Base-by-base conservation (phyloP, 2,329 filamentous ascomycete species). In the Botrytis paeoniae region DNA sequence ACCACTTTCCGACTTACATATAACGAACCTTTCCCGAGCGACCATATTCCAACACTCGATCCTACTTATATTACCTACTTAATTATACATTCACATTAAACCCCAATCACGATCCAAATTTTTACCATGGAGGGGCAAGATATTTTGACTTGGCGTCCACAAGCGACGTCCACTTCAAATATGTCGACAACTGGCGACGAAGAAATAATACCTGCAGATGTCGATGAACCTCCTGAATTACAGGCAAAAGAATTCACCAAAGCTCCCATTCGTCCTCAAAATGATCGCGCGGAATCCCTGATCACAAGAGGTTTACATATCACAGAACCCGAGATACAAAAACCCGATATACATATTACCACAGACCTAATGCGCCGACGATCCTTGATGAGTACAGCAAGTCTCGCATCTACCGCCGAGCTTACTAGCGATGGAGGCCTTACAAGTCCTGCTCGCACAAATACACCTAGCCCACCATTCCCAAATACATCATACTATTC, bases 381-480 rank as follows among this genome's bases (percentile, higher is more conserved):
- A 77, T 85, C 89, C 74, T 95, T 92, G 74, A 92, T 91, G 81
- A 97, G 93, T 85, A 95, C 91, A 80, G 85, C 90, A 77, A 97
- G 94, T 83, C 84, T 92, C 74, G 87, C 71, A 63, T 97, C 95
- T 2, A 97, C 94, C 4, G 93, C 93, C 54, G 95, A 98, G 76
- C 86, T 98, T 73, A 98, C 94, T n/a, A 98, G 95, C 82, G 96
- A 98, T 79, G 96, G 93, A 73, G 95, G 93, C 74, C 84, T 97
- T 74, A 97, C 95, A 29, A 98, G 94, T 79, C 94, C 95, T 60
- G 92, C 93, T n/a, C 87, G 94, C 72, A 93, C 93, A 51, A 94
- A 89, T 81, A 95, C 94, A 0, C 94, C 95, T 0, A 98, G 95
- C 80, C 95, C 96, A 29, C 94, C 94, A n/a, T 85, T 91, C 4